phyloP scores from a whole-genome alignment of 768 basidiomycete genomes.

The Holtermannia corniformis region DNA sequence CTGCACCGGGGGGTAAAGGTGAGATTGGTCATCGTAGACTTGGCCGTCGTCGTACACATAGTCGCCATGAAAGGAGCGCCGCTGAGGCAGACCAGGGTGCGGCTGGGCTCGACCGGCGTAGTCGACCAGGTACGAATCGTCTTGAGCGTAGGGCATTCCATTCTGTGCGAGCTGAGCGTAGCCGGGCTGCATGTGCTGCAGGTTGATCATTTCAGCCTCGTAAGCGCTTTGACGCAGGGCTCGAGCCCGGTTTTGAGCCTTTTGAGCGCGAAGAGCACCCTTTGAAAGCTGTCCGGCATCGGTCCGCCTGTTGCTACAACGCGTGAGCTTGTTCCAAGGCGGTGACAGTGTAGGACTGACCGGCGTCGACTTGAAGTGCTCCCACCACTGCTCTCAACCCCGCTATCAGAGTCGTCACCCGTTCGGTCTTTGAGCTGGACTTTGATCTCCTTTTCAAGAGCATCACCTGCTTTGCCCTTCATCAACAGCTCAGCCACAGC shows the following conservation, averaged over 20 bases:
- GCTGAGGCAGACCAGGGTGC: not conserved
- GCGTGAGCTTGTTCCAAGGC: not conserved
- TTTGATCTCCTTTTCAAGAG: conserved; percentile 37
- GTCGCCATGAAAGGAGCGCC: not conserved
- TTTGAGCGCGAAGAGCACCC: conserved; percentile 37
- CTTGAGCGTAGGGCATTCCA: not conserved
- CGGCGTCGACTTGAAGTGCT: conserved; percentile 10
- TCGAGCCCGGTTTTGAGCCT: conserved; percentile 32
- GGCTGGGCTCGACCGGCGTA: not conserved
- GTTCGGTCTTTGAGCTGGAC: conserved; percentile 21
- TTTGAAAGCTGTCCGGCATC: conserved; percentile 40
- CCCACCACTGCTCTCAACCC: conserved; percentile 9
- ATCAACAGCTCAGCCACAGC: conserved; percentile 40
- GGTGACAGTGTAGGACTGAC: conserved; percentile 7
- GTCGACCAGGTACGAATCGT: not conserved
- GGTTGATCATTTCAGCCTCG: not conserved
- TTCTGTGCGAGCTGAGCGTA: not conserved
- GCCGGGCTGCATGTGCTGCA: not conserved
- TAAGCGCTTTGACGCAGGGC: conserved; percentile 27
- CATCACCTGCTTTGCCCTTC: conserved; percentile 35
- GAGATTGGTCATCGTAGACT: not conserved
- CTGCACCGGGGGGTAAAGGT: not conserved
- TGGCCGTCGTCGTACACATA: not conserved
- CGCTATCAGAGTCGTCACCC: conserved; percentile 14
- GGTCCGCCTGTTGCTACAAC: not conserved